phyloP scores from a whole-genome alignment of 2,329 filamentous ascomycete species.

The Pyricularia grisea region DNA sequence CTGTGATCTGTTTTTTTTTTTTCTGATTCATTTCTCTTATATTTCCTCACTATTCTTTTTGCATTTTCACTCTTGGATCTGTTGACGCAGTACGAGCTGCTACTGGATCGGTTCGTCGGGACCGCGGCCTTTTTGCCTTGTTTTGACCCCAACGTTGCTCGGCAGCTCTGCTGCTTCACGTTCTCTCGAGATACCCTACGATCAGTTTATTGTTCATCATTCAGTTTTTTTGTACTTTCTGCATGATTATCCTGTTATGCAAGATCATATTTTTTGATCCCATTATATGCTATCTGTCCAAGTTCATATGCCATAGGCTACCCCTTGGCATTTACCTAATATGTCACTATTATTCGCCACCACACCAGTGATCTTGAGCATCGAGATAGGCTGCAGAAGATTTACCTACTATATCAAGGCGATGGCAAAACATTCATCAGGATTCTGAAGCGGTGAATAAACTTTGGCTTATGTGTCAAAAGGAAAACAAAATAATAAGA shows the following conservation, averaged over 20 bases:
- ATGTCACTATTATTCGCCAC: neutral
- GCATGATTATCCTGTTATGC: neutral
- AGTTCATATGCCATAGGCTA: neutral
- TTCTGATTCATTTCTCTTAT: neutral
- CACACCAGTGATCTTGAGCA: neutral
- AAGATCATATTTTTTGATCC: neutral
- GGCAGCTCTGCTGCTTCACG: neutral
- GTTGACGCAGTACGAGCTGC: conserved; percentile 1
- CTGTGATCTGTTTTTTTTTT: neutral
- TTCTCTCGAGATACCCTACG: neutral
- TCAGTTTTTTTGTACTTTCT: neutral
- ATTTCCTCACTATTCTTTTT: neutral
- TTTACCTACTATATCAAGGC: neutral
- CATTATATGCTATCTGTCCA: neutral
- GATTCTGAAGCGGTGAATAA: too few relatives aligned
- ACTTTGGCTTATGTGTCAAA: too few relatives aligned
- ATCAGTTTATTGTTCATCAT: neutral
- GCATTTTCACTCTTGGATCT: neutral
- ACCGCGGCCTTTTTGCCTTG: neutral
- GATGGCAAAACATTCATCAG: neutral
- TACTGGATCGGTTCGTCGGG: neutral
- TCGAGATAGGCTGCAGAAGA: neutral
- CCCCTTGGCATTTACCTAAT: neutral
- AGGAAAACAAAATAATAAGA: too few relatives aligned
- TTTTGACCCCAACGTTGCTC: neutral